Conservation (phyloP, 495 filamentous ascomycete species). For the Podospora pseudoanserina region DNA sequence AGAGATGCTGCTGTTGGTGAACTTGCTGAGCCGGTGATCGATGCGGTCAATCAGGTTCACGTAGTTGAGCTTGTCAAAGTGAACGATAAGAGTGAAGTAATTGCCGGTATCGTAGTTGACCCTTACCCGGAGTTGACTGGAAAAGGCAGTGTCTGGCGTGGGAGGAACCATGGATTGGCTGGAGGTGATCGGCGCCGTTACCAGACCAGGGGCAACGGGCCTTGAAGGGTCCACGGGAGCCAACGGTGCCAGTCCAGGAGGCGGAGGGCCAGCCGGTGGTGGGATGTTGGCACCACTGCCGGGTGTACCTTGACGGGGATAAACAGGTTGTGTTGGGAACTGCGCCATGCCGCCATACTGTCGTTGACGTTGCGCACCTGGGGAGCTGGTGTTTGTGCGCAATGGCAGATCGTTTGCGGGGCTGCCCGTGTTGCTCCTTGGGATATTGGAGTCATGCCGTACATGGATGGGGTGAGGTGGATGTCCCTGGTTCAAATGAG, state of each 20-base stretch:
- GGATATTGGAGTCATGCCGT: slow-evolving; percentile 49
- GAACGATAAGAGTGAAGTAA: slow-evolving; percentile 87
- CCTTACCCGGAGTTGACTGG: slow-evolving; percentile 89
- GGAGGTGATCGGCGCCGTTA: slow-evolving; percentile 30
- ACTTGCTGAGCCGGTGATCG: slow-evolving; percentile 84
- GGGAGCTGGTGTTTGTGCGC: slow-evolving; percentile 51
- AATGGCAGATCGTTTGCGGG: slow-evolving; percentile 50
- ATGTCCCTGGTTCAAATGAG: slow-evolving; percentile 43
- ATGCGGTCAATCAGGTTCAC: slow-evolving; percentile 93
- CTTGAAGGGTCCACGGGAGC: slow-evolving; percentile 25
- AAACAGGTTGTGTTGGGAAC: slow-evolving; percentile 46
- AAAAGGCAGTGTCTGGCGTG: slow-evolving; percentile 55
- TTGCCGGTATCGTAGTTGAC: slow-evolving; percentile 77
- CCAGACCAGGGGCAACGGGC: slow-evolving; percentile 30
- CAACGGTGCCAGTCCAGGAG: slow-evolving; percentile 32
- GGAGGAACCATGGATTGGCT: slow-evolving; percentile 37
- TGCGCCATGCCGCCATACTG: slow-evolving; percentile 43
- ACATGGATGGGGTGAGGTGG: slow-evolving; percentile 48
- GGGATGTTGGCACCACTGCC: slow-evolving; percentile 29
- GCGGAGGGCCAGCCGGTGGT: slow-evolving; percentile 29
- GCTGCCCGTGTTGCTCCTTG: slow-evolving; percentile 51
- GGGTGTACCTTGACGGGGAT: slow-evolving; percentile 43
- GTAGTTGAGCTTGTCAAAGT: slow-evolving; percentile 81
- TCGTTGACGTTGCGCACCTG: slow-evolving; percentile 44
- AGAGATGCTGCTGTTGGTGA: slow-evolving; percentile 74